Evolutionary conservation across 2,329 filamentous ascomycete species (phyloP), one percentile per base, ranked within the genome.

Genomic region (Drechslera avenae): DNA sequence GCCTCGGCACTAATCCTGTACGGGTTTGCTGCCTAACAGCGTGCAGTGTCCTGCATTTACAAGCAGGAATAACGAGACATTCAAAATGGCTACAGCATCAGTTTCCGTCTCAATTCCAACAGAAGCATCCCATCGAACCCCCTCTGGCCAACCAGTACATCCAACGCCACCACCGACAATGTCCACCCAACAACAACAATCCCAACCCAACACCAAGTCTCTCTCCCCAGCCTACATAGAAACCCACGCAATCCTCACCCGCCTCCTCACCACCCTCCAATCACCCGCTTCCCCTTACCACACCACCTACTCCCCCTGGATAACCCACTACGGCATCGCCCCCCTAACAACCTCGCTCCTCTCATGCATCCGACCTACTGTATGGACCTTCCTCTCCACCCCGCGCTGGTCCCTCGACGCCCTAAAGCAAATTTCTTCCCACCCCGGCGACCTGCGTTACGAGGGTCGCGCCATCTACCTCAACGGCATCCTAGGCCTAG

Each of bases 381-480:
- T 66, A 1, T 67, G 63, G 66, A 39, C 43, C 14, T 58, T 58
- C 9, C 52, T 71, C 2, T 47, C 26, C 26, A 12, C 50, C 3
- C 48, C 57, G 2, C 57, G 60, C n/a, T 61, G 59, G 50, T 57
- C 53, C 30, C 48, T 67, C 7, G 59, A 68, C 30, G 50, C 58
- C 7, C 37, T 69, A 0, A 69, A 68, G 50, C 10, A 30, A 5
- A 52, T 71, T 0, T 57, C 57, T 4, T 10, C 26, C 10, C 9
- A 28, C 26, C 26, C 26, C 3, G 67, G 63, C 7, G 62, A 71
- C 39, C 42, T 65, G 1, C 63, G 57, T n/a, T 56, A 21, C 34
- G 57, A 66, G 41, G 54, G 51, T 5, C 54, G 62, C 21, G 62
- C 56, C 14, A 45, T 71, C 14, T 72, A 71, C 32, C 44, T 71